Base-by-base conservation (phyloP, 495 filamentous ascomycete species). In the Penicillium tannophilum region DNA sequence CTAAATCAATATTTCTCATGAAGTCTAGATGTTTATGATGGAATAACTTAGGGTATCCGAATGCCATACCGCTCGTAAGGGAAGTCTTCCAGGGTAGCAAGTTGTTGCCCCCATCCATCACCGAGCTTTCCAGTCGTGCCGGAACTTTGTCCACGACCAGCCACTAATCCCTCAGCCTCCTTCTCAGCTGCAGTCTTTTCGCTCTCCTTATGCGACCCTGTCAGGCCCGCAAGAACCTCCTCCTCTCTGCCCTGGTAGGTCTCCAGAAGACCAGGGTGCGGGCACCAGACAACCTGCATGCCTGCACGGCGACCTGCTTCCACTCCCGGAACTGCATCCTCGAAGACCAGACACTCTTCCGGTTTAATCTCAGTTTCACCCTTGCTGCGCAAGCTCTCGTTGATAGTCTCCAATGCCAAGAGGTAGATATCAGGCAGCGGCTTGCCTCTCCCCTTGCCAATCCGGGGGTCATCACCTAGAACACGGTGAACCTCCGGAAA, bases 351-450 rank as follows among this genome's bases (percentile, higher is more conserved):
- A 72, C 93, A 97, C 70, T 99, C 94, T 63, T 88, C 88, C 0
- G 92, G 90, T 48, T 63, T 78, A 43, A 99, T 87, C 60, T 88
- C 85, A 33, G 74, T 70, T 67, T 93, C 86, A 0, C 85, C 86
- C 43, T 80, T 74, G 12, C 58, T 64, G 1, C 83, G 71, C 12
- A 94, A 67, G 8, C 82, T 84, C 3, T 78, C 78, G 72, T 99
- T 99, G 65, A 99, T 88, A 1, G 86, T 90, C 74, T 90, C 78
- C 48, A 99, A 75, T 0, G 95, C 95, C 1, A 98, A 72, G 14
- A 95, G 75, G 68, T 94, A 99, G 65, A 99, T 99, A 72, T 99
- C 95, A 8, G 94, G 94, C 4, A 92, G 80, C 0, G 94, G 94
- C 72, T 99, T 99, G 14, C 94, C 95, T 11, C 90, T 76, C 0